phyloP scores from a whole-genome alignment of 2,329 filamentous ascomycete genomes.

The Pseudogymnoascus sp. region DNA sequence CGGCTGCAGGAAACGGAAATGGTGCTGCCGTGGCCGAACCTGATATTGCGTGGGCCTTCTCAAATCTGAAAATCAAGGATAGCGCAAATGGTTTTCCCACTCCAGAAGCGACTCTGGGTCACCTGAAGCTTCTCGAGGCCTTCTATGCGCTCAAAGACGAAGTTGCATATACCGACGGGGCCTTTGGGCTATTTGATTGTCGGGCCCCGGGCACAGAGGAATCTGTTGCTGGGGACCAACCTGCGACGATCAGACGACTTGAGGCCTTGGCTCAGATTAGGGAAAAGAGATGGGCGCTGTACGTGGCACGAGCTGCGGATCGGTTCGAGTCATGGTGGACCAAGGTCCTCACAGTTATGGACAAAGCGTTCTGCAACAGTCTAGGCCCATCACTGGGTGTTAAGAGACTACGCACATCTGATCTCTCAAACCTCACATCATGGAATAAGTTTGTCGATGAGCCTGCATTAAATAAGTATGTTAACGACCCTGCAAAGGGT shows the following conservation, averaged over 20 bases:
- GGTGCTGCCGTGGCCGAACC: not conserved
- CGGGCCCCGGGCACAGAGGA: conserved; percentile 2
- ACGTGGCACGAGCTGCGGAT: conserved; percentile 58
- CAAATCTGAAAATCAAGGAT: conserved; percentile 31
- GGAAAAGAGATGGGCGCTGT: conserved; percentile 69
- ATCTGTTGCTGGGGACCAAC: conserved; percentile 20
- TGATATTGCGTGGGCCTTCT: conserved; percentile 27
- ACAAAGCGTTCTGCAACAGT: not conserved
- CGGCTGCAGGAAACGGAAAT: not conserved
- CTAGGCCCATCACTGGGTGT: not conserved
- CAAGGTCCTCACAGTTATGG: conserved; percentile 24
- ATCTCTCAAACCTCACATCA: not conserved
- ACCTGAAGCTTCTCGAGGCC: conserved; percentile 64
- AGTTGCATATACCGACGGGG: conserved; percentile 55
- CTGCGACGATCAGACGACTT: conserved; percentile 30
- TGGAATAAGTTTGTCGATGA: not conserved
- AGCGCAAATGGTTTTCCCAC: conserved; percentile 31
- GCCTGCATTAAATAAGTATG: not conserved
- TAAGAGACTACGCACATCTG: not conserved
- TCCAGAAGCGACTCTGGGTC: conserved; percentile 55
- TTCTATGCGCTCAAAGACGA: conserved; percentile 60
- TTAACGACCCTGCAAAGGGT: not conserved
- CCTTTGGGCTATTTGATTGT: conserved; percentile 55
- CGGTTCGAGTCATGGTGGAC: conserved; percentile 62
- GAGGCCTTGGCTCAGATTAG: conserved; percentile 45